A percentile compares a stretch with the other conserved stretches of the same genome.
These are phyloP conservation scores for Chloroidium sp. DNA, from an alignment of 163 green algal genomes.

Conservation along the genomic window DNA sequence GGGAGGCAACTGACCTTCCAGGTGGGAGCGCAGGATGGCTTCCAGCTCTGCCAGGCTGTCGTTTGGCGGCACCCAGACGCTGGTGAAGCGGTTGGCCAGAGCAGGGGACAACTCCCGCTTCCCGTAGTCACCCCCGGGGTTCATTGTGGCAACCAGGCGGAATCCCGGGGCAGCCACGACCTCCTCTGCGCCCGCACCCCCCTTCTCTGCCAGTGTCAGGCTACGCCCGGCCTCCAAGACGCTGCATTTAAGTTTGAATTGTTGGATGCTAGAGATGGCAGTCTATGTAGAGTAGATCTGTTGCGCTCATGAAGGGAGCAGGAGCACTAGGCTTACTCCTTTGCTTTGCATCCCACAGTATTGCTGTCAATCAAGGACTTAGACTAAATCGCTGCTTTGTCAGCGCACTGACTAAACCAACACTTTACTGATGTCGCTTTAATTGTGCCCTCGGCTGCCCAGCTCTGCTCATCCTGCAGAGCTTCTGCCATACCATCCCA, in stretches of 20 bases:
- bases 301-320: too few species aligned
- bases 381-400: too few species aligned
- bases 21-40: conserved; percentile 62
- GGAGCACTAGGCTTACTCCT: too few species aligned
- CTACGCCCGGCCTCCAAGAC: conserved; percentile 77
- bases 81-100: conserved; percentile 88
- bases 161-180: conserved; percentile 77
- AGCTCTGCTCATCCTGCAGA: too few species aligned
- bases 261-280: neutral
- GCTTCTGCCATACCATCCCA: too few species aligned
- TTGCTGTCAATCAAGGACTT: too few species aligned
- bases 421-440: too few species aligned
- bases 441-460: too few species aligned
- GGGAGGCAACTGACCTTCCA: conserved; percentile 21
- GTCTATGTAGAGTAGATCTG: neutral
- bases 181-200: conserved; percentile 74
- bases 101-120: conserved; percentile 98
- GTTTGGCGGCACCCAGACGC: conserved; percentile 86
- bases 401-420: too few species aligned
- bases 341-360: too few species aligned
- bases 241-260: conserved; percentile 29
- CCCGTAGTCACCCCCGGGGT: conserved; percentile 96
- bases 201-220: conserved; percentile 90
- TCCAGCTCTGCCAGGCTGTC: conserved; percentile 67
- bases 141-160: conserved; percentile 95